Conservation (phyloP, 345 rosid genomes). For the Salix udensis region DNA sequence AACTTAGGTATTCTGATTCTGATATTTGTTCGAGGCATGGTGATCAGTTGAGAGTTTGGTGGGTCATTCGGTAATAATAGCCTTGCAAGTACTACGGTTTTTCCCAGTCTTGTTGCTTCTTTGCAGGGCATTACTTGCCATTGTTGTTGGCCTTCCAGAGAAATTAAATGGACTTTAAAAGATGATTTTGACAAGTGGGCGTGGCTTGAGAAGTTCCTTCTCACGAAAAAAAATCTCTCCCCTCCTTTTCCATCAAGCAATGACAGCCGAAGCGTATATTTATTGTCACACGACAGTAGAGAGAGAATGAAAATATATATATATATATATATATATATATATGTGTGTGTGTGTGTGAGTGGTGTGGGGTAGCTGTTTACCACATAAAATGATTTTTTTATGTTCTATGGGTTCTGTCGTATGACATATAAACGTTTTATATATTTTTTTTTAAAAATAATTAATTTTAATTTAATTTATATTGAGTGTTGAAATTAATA, state of each 20-base stretch:
- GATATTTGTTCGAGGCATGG: slow-evolving; percentile 21
- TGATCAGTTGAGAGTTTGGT: slow-evolving; percentile 4
- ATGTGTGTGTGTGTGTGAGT: no score
- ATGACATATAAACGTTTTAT: no score
- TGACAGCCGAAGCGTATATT: no score
- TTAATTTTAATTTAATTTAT: no score
- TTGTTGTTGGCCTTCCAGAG: neutral
- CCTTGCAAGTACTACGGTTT: slow-evolving; percentile 2
- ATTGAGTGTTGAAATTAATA: no score
- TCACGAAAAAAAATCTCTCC: slow-evolving; percentile 8
- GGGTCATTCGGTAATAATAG: neutral
- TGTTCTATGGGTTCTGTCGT: no score
- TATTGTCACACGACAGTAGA: no score
- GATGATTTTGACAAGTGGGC: neutral
- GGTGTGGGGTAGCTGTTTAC: no score
- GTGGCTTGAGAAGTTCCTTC: slow-evolving; percentile 17
- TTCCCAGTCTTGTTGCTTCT: neutral
- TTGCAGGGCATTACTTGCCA: neutral
- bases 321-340: no score
- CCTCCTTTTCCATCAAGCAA: neutral
- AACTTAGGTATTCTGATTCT: slow-evolving; percentile 29
- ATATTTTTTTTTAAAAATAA: no score
- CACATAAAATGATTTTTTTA: no score
- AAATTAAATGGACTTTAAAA: neutral
- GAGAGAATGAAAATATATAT: no score